Conservation (phyloP, 768 basidiomycete genomes). For the Guyanaporus albipodus region DNA sequence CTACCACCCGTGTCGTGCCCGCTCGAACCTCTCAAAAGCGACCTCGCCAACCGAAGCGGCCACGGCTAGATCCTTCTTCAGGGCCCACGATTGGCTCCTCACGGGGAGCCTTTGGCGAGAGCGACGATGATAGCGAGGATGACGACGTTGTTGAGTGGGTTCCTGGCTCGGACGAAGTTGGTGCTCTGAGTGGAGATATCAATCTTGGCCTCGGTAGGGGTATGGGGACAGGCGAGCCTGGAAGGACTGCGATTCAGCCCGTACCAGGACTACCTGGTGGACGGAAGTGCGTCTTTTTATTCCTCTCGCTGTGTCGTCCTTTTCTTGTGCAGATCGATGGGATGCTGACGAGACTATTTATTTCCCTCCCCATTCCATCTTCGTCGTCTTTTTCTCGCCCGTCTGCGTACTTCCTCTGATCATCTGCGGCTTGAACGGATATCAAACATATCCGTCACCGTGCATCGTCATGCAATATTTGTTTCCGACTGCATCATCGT, state of each 20-base stretch:
- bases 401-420: not conserved
- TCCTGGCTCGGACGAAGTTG: conserved; percentile 7
- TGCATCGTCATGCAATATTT: not conserved
- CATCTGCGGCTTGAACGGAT: conserved; percentile 1
- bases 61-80: conserved; percentile 2
- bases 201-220: not conserved
- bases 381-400: not conserved
- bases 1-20: not conserved
- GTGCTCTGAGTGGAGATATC: not conserved
- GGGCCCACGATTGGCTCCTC: not conserved
- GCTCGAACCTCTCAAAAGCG: conserved; percentile 18
- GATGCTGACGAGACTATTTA: conserved; percentile 12
- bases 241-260: conserved; percentile 5
- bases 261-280: conserved; percentile 16
- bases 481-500: not conserved
- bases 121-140: conserved; percentile 31
- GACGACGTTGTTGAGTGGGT: conserved; percentile 26
- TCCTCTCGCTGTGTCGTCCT: not conserved
- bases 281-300: conserved; percentile 25
- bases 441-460: not conserved
- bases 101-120: conserved; percentile 11
- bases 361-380: not conserved
- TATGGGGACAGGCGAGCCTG: not conserved
- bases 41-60: conserved; percentile 22
- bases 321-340: not conserved